Percentiles rank a stretch among this genome's conserved stretches.
Conservation (phyloP, 257 asterid species). For the Nyctanthes arbortristis region DNA sequence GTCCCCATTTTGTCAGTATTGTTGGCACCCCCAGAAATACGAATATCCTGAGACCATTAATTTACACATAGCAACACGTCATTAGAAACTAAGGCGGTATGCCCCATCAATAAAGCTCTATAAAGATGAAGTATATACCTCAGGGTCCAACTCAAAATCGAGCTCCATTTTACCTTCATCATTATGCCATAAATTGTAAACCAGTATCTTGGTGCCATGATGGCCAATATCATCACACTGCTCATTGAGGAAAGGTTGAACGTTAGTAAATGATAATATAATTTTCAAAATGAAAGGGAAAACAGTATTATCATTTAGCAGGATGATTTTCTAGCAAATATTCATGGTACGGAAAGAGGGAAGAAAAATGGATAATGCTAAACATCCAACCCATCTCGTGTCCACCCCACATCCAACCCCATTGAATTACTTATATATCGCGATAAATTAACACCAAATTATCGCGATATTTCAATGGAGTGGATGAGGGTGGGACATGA, state of each 20-base stretch:
- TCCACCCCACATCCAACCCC: too few relatives aligned
- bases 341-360: not conserved
- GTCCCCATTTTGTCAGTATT: conserved; percentile 27
- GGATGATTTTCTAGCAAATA: not conserved
- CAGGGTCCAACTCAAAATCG: conserved; percentile 72
- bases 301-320: too few relatives aligned
- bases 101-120: conserved; percentile 13
- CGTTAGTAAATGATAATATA: conserved; percentile 16
- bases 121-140: conserved; percentile 49
- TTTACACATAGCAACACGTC: conserved; percentile 24
- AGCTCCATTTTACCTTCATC: conserved; percentile 84
- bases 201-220: conserved; percentile 76
- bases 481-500: too few relatives aligned
- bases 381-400: too few relatives aligned
- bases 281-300: too few relatives aligned
- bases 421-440: too few relatives aligned
- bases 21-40: conserved; percentile 41
- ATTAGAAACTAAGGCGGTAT: conserved; percentile 16
- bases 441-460: too few relatives aligned
- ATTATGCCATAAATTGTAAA: conserved; percentile 80
- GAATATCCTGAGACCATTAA: conserved; percentile 66
- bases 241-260: conserved; percentile 24
- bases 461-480: too few relatives aligned
- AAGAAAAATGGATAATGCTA: too few relatives aligned
- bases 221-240: conserved; percentile 78